Evolutionary conservation across 208 protist species (phyloP).

Genomic region (Angomonas deanei): DNA sequence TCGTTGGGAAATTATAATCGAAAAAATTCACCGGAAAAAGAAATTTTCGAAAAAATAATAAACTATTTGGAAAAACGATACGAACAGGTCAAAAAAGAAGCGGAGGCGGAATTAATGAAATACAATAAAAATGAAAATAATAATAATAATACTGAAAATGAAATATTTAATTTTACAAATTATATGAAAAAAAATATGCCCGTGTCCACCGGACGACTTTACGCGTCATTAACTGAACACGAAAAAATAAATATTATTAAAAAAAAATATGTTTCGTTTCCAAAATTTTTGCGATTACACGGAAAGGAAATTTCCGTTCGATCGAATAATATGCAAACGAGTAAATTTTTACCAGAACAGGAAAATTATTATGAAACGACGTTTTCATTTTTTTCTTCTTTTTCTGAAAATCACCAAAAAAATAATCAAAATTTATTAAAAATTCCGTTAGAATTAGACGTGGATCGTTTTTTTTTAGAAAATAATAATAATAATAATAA

Average conservation of each 20-base stretch:
- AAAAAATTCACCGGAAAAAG: background rate
- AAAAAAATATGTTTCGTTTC: background rate
- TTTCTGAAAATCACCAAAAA: too few relatives aligned
- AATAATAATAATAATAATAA: conserved; percentile 1
- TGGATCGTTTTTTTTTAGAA: background rate
- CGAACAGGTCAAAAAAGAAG: background rate
- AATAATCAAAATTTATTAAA: background rate
- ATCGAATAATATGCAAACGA: background rate
- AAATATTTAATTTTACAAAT: background rate
- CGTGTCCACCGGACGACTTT: conserved; percentile 33
- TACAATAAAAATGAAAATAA: background rate
- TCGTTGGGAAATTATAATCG: background rate
- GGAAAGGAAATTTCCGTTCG: background rate
- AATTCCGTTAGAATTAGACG: background rate
- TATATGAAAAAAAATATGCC: background rate
- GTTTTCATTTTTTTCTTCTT: background rate
- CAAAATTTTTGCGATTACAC: background rate
- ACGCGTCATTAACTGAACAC: conserved; percentile 10
- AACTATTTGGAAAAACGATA: background rate
- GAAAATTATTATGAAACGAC: background rate
- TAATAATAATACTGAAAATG: background rate
- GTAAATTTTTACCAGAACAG: background rate
- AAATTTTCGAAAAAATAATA: background rate
- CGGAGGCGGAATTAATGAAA: conserved; percentile 1
- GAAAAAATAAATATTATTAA: background rate